Evolutionary conservation across 2,329 filamentous ascomycete species (phyloP).

Genomic region (Apiospora hydei): DNA sequence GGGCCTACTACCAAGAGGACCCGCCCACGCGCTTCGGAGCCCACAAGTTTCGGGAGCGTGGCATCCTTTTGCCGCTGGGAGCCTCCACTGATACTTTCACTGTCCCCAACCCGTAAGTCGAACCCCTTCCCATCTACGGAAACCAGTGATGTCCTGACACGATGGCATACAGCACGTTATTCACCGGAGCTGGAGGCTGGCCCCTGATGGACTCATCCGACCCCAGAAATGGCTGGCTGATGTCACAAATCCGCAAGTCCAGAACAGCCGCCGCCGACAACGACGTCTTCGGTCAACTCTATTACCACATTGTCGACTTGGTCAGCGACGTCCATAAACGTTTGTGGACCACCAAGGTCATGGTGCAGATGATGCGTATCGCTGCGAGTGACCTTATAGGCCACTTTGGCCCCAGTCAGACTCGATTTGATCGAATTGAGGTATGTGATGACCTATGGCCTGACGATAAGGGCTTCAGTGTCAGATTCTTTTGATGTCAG

Average conservation of each 20-base stretch:
- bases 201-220: not conserved
- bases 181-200: not conserved
- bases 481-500: no score
- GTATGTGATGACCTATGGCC: not conserved
- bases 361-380: not conserved
- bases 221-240: not conserved
- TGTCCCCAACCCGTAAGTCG: not conserved
- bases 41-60: not conserved
- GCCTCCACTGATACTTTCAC: not conserved
- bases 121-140: no score
- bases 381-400: not conserved
- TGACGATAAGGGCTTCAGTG: no score
- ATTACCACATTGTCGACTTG: not conserved
- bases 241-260: not conserved
- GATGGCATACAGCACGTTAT: not conserved
- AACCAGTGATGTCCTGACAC: not conserved
- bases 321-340: not conserved
- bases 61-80: not conserved
- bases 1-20: not conserved
- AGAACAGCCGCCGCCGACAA: not conserved
- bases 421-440: not conserved
- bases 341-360: not conserved
- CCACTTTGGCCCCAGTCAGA: not conserved
- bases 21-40: not conserved
- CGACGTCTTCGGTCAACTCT: not conserved